Percentiles rank a stretch among this genome's conserved stretches.
phyloP scores from a whole-genome alignment of 2,329 filamentous ascomycete genomes.

The Fusarium domesticum region DNA sequence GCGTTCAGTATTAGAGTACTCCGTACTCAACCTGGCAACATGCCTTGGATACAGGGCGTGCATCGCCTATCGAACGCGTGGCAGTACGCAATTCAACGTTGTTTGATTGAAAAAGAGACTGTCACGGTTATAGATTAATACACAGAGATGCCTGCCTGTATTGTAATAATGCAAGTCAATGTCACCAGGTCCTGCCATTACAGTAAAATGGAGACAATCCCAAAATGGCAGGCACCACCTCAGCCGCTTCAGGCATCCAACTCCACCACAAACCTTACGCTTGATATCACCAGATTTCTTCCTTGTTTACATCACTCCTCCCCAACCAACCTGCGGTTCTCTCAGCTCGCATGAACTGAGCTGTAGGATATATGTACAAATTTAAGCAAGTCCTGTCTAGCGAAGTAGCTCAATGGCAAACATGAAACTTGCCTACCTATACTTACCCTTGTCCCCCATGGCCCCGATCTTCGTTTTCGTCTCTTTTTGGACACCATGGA shows the following conservation, averaged over 20 bases:
- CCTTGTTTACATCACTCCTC: too few species aligned
- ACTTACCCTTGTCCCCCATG: slow-evolving; percentile 13
- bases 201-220: not conserved
- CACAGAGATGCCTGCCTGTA: too few species aligned
- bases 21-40: too few species aligned
- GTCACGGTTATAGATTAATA: too few species aligned
- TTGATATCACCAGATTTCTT: not conserved
- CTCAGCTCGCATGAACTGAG: too few species aligned
- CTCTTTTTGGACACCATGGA: slow-evolving; percentile 3
- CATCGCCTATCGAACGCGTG: too few species aligned
- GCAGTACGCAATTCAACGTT: too few species aligned
- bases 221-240: not conserved
- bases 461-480: slow-evolving; percentile 14
- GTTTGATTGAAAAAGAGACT: too few species aligned
- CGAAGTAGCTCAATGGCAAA: slow-evolving; percentile 20
- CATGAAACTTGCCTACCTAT: slow-evolving; percentile 2
- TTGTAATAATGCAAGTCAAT: not conserved
- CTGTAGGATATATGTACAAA: too few species aligned
- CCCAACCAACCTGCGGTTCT: too few species aligned
- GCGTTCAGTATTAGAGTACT: too few species aligned
- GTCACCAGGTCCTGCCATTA: not conserved
- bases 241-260: not conserved
- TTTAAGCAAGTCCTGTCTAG: slow-evolving; percentile 6
- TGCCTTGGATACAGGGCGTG: too few species aligned
- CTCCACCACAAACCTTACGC: not conserved